Percentiles rank a stretch among this genome's conserved stretches.
Evolutionary conservation across 169 alveolate genomes (phyloP).

Genomic region (Eimeria sp.): DNA sequence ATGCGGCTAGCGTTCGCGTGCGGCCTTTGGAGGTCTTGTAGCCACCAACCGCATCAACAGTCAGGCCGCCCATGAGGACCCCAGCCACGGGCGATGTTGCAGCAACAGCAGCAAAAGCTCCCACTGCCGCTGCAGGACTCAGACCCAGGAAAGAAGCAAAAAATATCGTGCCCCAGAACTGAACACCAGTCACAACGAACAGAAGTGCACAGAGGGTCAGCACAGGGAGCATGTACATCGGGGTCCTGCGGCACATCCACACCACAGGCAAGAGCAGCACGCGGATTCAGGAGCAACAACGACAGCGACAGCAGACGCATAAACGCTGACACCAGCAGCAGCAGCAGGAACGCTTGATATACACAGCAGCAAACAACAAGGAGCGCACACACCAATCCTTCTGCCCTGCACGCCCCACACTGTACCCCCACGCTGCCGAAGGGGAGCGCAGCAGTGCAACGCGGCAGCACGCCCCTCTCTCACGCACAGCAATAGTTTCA

Average conservation of each 20-base stretch:
- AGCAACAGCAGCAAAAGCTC: constrained; percentile 79
- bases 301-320: not conserved
- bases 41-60: constrained; percentile 79
- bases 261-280: not conserved
- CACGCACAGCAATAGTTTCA: constrained; percentile 20
- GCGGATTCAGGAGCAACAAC: not conserved
- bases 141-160: constrained; percentile 51
- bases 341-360: not conserved
- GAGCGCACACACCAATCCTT: not conserved
- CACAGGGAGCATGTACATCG: constrained; percentile 75
- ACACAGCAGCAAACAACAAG: not conserved
- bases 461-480: not conserved
- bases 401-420: not conserved
- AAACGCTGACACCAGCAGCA: not conserved
- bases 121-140: constrained; percentile 64
- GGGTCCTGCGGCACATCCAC: constrained; percentile 42
- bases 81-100: constrained; percentile 81
- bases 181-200: constrained; percentile 84
- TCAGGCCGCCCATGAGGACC: constrained; percentile 79
- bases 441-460: not conserved
- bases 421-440: not conserved
- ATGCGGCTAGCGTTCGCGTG: constrained; percentile 56
- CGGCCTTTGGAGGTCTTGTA: constrained; percentile 55
- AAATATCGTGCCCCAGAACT: constrained; percentile 79
- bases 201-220: constrained; percentile 81